These are phyloP conservation scores for Lepidium aucheri DNA, from an alignment of 345 rosid species.

Conservation along the genomic window DNA sequence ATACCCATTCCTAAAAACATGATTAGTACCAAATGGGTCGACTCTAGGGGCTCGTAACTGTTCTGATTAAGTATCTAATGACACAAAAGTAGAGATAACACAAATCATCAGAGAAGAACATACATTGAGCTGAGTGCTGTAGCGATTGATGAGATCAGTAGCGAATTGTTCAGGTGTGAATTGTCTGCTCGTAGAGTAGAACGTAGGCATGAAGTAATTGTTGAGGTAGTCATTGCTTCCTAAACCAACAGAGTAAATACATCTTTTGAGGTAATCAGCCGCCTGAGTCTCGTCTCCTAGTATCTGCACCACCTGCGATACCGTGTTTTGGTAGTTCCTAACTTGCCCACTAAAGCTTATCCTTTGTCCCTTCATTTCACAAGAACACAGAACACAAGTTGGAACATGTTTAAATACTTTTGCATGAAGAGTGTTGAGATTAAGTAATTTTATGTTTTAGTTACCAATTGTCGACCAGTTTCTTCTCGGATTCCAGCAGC, in stretches of 20 bases:
- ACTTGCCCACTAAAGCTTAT: constrained; percentile 50
- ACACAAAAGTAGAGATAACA: not conserved
- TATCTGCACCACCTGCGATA: constrained; percentile 43
- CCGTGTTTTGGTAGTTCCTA: constrained; percentile 56
- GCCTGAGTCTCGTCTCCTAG: constrained; percentile 55
- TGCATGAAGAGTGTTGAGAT: not conserved
- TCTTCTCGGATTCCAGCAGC: constrained; percentile 49
- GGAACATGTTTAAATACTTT: not conserved
- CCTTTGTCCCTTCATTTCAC: constrained; percentile 35
- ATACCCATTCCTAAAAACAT: not conserved
- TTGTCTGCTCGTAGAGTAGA: constrained; percentile 46
- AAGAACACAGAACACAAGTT: not conserved
- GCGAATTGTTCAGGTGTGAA: constrained; percentile 67
- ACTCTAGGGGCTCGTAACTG: not conserved
- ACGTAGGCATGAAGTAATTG: constrained; percentile 81
- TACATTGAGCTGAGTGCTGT: constrained; percentile 57
- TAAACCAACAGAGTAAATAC: constrained; percentile 70
- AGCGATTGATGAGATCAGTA: constrained; percentile 47
- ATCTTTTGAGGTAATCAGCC: constrained; percentile 53
- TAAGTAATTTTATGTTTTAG: not conserved
- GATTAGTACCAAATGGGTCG: not conserved
- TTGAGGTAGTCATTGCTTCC: constrained; percentile 97
- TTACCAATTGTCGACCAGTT: constrained; percentile 37
- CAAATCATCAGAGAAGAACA: not conserved
- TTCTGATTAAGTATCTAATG: not conserved